phyloP scores from a whole-genome alignment of 164 flowering plant genomes.

The Protea cynaroides region DNA sequence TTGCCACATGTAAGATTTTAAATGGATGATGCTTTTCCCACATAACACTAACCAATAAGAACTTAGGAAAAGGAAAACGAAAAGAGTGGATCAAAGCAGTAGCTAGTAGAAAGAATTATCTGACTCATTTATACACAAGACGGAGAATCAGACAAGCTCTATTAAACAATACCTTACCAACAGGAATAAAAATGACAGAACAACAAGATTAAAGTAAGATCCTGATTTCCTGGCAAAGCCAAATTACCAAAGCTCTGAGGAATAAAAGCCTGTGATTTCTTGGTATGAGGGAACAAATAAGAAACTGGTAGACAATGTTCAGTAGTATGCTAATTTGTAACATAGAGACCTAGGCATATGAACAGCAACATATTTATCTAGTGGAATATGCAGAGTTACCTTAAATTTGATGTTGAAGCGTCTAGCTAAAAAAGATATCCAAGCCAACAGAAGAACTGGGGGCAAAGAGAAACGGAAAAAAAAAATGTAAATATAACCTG shows the following conservation, averaged over 20 bases:
- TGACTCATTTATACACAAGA: background rate
- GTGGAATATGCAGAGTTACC: no score
- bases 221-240: no score
- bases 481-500: background rate
- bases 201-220: background rate
- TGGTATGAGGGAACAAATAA: no score
- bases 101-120: background rate
- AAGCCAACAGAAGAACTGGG: background rate
- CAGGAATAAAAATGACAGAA: background rate
- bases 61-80: background rate
- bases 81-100: background rate
- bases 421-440: background rate
- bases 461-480: background rate
- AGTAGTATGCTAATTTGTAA: no score
- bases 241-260: no score
- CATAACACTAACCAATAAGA: background rate
- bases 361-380: no score
- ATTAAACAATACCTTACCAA: background rate
- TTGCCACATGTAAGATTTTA: no score
- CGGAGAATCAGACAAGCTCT: background rate
- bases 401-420: no score
- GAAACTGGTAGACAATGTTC: no score
- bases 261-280: no score
- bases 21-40: no score
- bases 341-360: no score